Evolutionary conservation across 1,284 basidiomycete genomes (phyloP).

Genomic region (Marasmius oreades): DNA sequence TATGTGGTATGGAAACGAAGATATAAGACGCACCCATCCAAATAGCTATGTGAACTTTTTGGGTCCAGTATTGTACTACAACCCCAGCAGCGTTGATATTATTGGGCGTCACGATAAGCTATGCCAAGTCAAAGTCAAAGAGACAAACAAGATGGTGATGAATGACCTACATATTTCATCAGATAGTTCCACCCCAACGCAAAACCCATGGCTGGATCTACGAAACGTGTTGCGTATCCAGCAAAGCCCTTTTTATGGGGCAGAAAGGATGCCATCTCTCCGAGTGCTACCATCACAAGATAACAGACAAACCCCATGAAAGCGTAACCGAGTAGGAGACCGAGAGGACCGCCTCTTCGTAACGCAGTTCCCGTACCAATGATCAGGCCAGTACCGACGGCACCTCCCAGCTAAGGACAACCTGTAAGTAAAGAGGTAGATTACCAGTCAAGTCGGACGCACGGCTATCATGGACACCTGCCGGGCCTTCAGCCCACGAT

Average conservation of each 20-base stretch:
- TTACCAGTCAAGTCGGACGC: constrained; percentile 16
- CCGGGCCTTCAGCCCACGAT: constrained; percentile 60
- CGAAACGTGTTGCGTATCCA: constrained; percentile 48
- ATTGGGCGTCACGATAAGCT: constrained; percentile 47
- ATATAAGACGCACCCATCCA: constrained; percentile 51
- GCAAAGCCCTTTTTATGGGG: constrained; percentile 55
- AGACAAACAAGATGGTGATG: not conserved
- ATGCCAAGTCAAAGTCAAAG: not conserved
- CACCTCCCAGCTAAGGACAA: constrained; percentile 49
- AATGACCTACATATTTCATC: constrained; percentile 38
- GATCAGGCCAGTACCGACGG: constrained; percentile 72
- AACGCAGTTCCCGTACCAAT: constrained; percentile 65
- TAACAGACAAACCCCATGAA: constrained; percentile 58
- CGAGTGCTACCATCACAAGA: constrained; percentile 45
- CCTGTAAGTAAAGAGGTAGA: constrained; percentile 1
- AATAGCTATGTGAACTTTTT: constrained; percentile 46
- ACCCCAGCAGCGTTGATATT: constrained; percentile 58
- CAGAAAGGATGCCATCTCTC: constrained; percentile 55
- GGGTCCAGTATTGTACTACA: constrained; percentile 60
- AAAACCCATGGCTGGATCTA: constrained; percentile 51
- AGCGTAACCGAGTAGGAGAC: constrained; percentile 46
- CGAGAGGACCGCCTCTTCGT: constrained; percentile 47
- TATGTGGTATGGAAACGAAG: not conserved
- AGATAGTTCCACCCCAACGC: constrained; percentile 52
- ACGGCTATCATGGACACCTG: constrained; percentile 73